These are phyloP conservation scores for Nemania sp. DNA, from an alignment of 2,329 filamentous ascomycete species.

Conservation along the genomic window DNA sequence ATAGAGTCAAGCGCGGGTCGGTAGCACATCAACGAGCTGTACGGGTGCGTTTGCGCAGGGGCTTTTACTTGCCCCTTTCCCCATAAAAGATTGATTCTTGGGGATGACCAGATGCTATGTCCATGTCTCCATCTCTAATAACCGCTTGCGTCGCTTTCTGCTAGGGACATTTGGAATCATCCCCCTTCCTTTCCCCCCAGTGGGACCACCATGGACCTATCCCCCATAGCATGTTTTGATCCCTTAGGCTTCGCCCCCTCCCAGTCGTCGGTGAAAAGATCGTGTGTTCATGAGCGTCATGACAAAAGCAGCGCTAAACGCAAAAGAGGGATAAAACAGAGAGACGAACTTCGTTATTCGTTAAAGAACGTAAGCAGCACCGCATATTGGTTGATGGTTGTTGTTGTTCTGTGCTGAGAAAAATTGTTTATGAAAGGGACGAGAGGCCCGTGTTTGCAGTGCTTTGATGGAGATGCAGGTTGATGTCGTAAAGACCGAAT, in stretches of 20 bases:
- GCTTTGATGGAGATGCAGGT: background rate
- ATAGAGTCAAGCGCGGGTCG: slow-evolving; percentile 8
- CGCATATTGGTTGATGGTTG: background rate
- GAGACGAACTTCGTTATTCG: background rate
- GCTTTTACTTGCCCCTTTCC: background rate
- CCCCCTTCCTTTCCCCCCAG: background rate
- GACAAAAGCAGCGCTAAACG: slow-evolving; percentile 15
- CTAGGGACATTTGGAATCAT: background rate
- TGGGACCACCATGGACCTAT: background rate
- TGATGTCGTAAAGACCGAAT: background rate
- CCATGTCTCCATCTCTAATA: background rate
- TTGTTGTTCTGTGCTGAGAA: slow-evolving; percentile 1
- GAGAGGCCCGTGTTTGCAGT: slow-evolving; percentile 12
- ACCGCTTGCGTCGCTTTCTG: background rate
- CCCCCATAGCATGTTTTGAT: background rate
- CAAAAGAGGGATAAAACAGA: background rate
- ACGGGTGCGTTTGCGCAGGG: background rate
- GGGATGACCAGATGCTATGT: background rate
- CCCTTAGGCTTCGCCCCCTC: background rate
- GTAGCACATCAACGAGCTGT: background rate
- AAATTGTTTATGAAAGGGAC: slow-evolving; percentile 10
- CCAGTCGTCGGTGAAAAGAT: slow-evolving; percentile 24
- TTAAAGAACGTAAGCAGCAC: slow-evolving; percentile 21
- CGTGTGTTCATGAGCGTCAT: slow-evolving; percentile 25
- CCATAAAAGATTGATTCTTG: background rate